Conservation (phyloP, 345 rosid genomes). For the Psidium friedrichsthalianum region DNA sequence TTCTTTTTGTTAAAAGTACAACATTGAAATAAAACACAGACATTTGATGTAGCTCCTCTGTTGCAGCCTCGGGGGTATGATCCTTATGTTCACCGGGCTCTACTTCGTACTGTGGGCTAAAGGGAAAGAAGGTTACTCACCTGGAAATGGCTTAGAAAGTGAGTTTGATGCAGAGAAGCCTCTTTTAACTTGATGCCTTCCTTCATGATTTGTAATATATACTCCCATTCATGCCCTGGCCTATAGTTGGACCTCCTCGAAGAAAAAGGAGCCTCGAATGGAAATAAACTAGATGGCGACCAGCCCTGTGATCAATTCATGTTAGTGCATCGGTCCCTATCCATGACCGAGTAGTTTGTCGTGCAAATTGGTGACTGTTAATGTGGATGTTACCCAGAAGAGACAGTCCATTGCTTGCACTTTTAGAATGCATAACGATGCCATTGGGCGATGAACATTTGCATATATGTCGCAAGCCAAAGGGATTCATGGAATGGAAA, state of each 20-base stretch:
- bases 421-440: background rate
- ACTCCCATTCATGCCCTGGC: background rate
- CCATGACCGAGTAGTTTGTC: background rate
- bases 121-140: slow-evolving; percentile 48
- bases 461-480: background rate
- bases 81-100: slow-evolving; percentile 73
- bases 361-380: background rate
- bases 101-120: slow-evolving; percentile 94
- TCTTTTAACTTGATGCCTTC: slow-evolving; percentile 39
- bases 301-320: background rate
- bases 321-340: background rate
- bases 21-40: background rate
- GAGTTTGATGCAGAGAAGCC: slow-evolving; percentile 58
- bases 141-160: slow-evolving; percentile 18
- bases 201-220: background rate
- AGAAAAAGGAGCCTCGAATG: background rate
- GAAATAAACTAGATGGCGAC: background rate
- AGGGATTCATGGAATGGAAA: background rate
- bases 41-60: background rate
- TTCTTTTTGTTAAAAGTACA: background rate
- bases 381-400: background rate
- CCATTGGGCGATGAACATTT: background rate
- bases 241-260: background rate
- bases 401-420: background rate
- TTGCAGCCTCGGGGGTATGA: slow-evolving; percentile 82